Evolutionary conservation across 352 stramenopile species (phyloP), one percentile per base, ranked within the genome.

Genomic region (Phytopythium vexans): DNA sequence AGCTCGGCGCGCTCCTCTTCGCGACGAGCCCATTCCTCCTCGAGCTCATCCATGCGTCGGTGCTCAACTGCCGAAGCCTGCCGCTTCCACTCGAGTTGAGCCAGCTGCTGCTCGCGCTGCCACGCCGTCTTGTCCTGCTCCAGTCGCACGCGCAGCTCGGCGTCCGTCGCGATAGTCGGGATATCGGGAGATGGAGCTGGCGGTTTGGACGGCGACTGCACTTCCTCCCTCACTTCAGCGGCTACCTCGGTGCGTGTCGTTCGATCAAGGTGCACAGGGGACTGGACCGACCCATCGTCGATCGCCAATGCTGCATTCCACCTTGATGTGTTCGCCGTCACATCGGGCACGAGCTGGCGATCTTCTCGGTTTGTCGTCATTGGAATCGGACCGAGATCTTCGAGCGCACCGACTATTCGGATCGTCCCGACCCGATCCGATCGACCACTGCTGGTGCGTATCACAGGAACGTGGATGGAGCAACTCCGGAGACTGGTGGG

Each of bases 21-120:
- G 15, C 80, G 70, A 10, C 76, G 67, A 9, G 81, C 83, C 83
- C 83, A 92, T 55, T 92, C 81, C 4, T 88, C 75, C 38, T 94
- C 81, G 5, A 94, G 58, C 34, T 88, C 77, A 14, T 84, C 68
- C 81, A 94, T 94, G 6, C 83, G 64, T 9, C 59, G 59, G 16
- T 84, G 86, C 48, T 91, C 78, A 38, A 66, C 70, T 38, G 72
- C 74, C 36, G 76, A 66, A 49, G 86, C 53, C 4, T 72, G 66
- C 36, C 66, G 64, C 56, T 76, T 89, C 72, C 77, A 85, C 48
- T 86, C 67, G 7, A 62, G 51, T 48, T 86, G 74, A 21, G 79
- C 62, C 11, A 60, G 36, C 35, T 76, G 64, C 33, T 88, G 70
- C 14, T 88, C 68, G 6, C 83, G 55, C 37, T 80, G 60, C 74